Evolutionary conservation across 139 green algal genomes (phyloP).

Genomic region (Marvania coccoides): DNA sequence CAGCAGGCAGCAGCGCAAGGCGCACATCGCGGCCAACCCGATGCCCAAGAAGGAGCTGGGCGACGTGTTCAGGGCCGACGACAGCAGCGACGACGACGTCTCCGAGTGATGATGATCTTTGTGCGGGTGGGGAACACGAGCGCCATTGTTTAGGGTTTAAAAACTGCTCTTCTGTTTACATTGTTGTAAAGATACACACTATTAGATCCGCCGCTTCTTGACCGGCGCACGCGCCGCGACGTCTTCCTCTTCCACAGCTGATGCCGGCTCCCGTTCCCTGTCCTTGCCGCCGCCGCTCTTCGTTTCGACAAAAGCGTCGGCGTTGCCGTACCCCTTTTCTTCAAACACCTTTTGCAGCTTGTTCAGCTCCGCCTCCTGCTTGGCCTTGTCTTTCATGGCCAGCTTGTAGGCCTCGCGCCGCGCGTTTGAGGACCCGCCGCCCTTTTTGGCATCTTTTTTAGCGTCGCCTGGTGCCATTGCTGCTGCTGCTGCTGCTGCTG

Average conservation of each 20-base stretch:
- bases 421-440: too few relatives aligned
- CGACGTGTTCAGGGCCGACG: conserved; percentile 47
- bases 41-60: conserved; percentile 43
- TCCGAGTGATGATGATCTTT: too few relatives aligned
- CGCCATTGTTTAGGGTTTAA: too few relatives aligned
- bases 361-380: conserved; percentile 8
- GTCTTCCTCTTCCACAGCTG: too few relatives aligned
- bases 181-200: too few relatives aligned
- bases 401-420: too few relatives aligned
- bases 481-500: background rate
- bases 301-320: conserved; percentile 9
- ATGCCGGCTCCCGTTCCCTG: too few relatives aligned
- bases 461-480: background rate
- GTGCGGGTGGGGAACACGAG: too few relatives aligned
- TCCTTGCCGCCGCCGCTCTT: too few relatives aligned
- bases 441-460: background rate
- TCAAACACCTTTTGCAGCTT: conserved; percentile 33
- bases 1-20: conserved; percentile 47
- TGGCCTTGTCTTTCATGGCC: conserved; percentile 16
- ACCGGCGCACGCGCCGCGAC: too few relatives aligned
- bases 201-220: too few relatives aligned
- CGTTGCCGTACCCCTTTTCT: conserved; percentile 26
- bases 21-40: conserved; percentile 47
- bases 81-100: background rate
- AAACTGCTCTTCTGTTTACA: too few relatives aligned